Evolutionary conservation across 2,329 filamentous ascomycete genomes (phyloP), one percentile per base, ranked within the genome.

Genomic region (Neonectria magnoliae): DNA sequence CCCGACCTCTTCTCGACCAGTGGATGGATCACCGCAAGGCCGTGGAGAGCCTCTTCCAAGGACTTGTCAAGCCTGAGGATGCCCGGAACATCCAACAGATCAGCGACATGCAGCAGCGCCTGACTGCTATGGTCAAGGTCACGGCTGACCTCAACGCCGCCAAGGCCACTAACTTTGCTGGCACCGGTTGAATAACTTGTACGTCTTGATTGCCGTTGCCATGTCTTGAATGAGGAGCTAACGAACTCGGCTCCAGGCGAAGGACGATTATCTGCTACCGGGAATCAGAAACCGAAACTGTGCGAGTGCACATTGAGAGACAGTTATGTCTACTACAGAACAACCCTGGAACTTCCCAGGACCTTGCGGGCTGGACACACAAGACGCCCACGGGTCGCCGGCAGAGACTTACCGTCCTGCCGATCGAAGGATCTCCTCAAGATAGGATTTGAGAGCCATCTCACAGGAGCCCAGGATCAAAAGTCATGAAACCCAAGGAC

Each of bases 21-120:
- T 89, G 86, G 87, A 80, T 86, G 73, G 85, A 89, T 68, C 88
- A 90, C 78, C 90, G 87, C 78, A 85, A 84, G 73, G 85, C 84
- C 41, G 84, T 93, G 54, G 85, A 91, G 71, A 83, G 83, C 65
- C 86, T 91, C 44, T 81, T 90, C 48, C 79, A 81, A 57, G 79
- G 78, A 51, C 82, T 86, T 64, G 76, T 73, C 70, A 82, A 83
- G 73, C 85, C 85, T 16, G 82, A 84, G 68, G 85, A 87, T 66
- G 77, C 81, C 57, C 81, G 86, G 66, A 86, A 85, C 67, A 77
- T 88, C 66, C 81, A 87, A 65, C 83, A 85, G 60, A 82, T 90
- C 71, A 78, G 76, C 64, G 81, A 83, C 62, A 82, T 86, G 55
- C 83, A 85, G 77, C 80, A 80, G 51, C 84, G 82, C 66, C 78